These are phyloP conservation scores for Pyrus pyrifolia DNA, from an alignment of 306 rosid species.

Conservation along the genomic window DNA sequence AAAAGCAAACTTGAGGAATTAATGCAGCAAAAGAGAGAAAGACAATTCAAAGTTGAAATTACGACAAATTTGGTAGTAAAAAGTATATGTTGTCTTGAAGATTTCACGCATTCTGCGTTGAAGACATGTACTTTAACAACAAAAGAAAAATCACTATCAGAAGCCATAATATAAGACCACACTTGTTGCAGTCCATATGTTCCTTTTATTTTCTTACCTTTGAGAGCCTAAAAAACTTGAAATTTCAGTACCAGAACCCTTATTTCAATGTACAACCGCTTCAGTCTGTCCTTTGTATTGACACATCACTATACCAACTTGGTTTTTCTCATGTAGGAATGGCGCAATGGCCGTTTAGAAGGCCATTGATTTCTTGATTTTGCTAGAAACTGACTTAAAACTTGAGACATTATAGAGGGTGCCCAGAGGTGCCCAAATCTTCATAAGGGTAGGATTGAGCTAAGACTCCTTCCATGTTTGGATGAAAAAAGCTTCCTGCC, in stretches of 20 bases:
- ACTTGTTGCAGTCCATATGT: not conserved
- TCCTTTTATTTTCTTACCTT: not conserved
- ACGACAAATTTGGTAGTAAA: not conserved
- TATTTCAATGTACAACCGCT: not conserved
- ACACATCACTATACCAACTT: not conserved
- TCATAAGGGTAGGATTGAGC: conserved; percentile 40
- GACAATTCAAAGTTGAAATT: not conserved
- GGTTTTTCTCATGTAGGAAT: not conserved
- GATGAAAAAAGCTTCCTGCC: conserved; percentile 22
- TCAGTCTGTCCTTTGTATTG: not conserved
- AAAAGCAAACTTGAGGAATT: not conserved
- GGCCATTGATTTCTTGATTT: not conserved
- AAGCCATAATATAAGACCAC: not conserved
- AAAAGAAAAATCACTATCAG: not conserved
- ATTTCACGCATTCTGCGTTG: not conserved
- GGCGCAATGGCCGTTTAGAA: not conserved
- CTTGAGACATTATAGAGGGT: not conserved
- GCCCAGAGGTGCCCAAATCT: not conserved
- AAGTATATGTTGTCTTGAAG: not conserved
- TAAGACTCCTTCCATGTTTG: conserved; percentile 39
- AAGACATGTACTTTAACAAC: not conserved
- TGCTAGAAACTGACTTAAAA: not conserved
- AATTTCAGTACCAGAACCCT: not conserved
- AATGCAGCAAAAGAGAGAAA: not conserved
- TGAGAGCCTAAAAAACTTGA: not conserved